A percentile compares a stretch with the other conserved stretches of the same genome.
phyloP scores from a whole-genome alignment of 352 stramenopile species.

The Globisporangium rhizosaccharum region DNA sequence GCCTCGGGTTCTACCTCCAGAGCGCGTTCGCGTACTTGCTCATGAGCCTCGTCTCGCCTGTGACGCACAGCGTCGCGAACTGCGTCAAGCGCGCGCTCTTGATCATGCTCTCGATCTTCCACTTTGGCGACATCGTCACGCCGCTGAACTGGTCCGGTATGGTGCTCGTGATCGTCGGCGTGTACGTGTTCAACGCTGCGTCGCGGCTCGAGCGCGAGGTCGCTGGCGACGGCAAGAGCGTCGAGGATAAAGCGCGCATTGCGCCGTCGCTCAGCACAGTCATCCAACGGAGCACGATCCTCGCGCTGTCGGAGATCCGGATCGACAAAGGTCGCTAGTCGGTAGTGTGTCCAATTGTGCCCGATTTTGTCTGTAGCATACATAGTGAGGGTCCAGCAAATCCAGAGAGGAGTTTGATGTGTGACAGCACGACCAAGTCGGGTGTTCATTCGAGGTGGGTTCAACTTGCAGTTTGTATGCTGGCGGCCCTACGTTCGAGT shows the following conservation, averaged over 20 bases:
- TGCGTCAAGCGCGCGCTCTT: conserved; percentile 88
- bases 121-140: conserved; percentile 86
- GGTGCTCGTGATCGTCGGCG: conserved; percentile 79
- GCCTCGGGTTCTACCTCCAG: conserved; percentile 88
- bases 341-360: not conserved
- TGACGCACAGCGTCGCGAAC: conserved; percentile 89
- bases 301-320: conserved; percentile 54
- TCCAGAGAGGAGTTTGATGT: not conserved
- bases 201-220: conserved; percentile 51
- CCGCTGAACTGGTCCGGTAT: conserved; percentile 82
- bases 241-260: conserved; percentile 24
- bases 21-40: conserved; percentile 88
- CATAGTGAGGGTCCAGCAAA: no score
- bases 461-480: not conserved
- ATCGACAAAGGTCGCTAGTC: conserved; percentile 19
- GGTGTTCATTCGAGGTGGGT: not conserved
- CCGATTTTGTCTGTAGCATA: conserved; percentile 1
- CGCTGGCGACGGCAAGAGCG: conserved; percentile 1
- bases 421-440: not conserved
- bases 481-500: not conserved
- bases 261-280: conserved; percentile 14
- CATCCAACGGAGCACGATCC: conserved; percentile 52
- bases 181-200: conserved; percentile 85
- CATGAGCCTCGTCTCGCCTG: conserved; percentile 88
- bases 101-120: conserved; percentile 88